These are phyloP conservation scores for Aspergillus calidoustus DNA, from an alignment of 2,329 filamentous ascomycete genomes.

Conservation along the genomic window DNA sequence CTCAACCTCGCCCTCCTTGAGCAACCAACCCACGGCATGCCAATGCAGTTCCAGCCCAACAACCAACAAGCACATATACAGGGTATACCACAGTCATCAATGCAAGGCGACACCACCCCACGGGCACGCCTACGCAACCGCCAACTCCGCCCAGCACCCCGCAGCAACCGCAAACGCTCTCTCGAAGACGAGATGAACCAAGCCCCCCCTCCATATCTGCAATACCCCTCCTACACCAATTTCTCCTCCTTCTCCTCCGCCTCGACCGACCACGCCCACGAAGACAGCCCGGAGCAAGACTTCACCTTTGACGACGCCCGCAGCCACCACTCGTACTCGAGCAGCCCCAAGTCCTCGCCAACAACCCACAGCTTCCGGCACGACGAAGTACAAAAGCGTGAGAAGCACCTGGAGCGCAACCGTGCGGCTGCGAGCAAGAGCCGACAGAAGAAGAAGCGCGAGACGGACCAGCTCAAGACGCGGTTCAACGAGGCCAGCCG, in stretches of 20 bases:
- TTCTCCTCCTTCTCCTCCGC: neutral
- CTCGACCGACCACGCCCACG: neutral
- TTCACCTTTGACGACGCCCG: neutral
- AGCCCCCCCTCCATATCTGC: neutral
- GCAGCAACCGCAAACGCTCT: slow-evolving; percentile 2
- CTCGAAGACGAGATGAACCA: neutral
- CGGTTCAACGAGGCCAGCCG: slow-evolving; percentile 41
- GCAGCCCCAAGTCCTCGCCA: slow-evolving; percentile 7
- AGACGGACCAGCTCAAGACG: slow-evolving; percentile 56
- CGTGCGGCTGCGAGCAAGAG: slow-evolving; percentile 64
- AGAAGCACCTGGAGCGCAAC: slow-evolving; percentile 63
- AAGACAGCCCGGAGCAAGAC: too few species aligned
- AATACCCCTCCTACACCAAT: neutral
- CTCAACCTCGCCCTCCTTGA: slow-evolving; percentile 6
- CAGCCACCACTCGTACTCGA: neutral
- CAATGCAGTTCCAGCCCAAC: neutral
- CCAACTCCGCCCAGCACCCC: neutral
- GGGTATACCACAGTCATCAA: neutral
- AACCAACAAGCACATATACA: neutral
- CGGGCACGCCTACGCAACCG: neutral
- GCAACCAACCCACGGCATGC: neutral
- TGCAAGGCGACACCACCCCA: neutral
- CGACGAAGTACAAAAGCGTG: slow-evolving; percentile 42
- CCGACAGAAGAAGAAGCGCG: slow-evolving; percentile 65
- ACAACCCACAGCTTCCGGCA: neutral